Evolutionary conservation across 1,139 yeast species (phyloP), one percentile per base, ranked within the genome.

Genomic region (Debaryomyces udenii): DNA sequence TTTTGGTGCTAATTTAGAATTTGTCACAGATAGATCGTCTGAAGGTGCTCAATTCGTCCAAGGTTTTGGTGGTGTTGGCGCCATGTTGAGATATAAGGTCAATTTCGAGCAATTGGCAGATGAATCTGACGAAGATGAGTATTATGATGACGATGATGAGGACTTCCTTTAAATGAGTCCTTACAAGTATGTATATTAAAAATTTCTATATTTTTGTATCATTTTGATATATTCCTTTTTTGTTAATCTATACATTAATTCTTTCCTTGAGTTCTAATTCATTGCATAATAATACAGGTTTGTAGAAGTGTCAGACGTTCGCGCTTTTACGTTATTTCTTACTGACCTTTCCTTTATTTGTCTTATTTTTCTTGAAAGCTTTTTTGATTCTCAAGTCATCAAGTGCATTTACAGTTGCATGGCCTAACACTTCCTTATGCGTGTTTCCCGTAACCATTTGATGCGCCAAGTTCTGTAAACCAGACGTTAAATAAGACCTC

Each of bases 11-110:
- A 83, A 86, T 49, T 78, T 93, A 55, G 99, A 93, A 70, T 93
- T 93, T 57, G 96, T 93, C 53, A 87, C 98, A 39, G 99, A 93
- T 72, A 84, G 88, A 70, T 87, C 96, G 28, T 85, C 96, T 39
- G 99, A 93, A 70, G 99, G 99, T 74, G 96, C 98, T 35, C 99
- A 93, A 74, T 93, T 93, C 67, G 95, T 86, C 48, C 87, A 84
- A 59, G 99, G 99, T 46, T 93, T 93, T 60, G 99, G 99, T 85
- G 99, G 99, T 73, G 81, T 93, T 53, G 99, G 99, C 66, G 97
- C 96, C 45, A 66, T 93, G 59, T 77, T 93, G 66, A 89, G 99
- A 74, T 93, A 93, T 72, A 90, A 90, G 71, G 94, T 93, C 55
- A 93, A 93, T 73, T 93, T 93, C 61, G 99, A 93, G 63, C 96